Evolutionary conservation across 345 rosid genomes (phyloP).

Genomic region (Hibiscus mutabilis): DNA sequence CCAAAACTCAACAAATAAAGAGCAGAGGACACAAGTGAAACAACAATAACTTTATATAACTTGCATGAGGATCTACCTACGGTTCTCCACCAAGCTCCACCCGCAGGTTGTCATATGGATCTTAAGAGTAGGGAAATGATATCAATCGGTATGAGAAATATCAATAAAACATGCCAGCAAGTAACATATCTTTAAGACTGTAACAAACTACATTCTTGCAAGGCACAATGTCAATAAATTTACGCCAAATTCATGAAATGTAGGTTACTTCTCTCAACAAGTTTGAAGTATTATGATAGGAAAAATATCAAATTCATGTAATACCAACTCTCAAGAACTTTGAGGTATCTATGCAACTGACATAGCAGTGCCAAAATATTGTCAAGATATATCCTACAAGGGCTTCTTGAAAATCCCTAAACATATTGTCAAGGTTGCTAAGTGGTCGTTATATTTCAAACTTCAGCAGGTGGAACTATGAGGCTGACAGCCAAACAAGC

Average conservation of each 20-base stretch:
- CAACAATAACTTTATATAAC: conserved; percentile 1
- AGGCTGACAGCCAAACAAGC: neutral
- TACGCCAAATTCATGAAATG: neutral
- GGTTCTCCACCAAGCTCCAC: conserved; percentile 99
- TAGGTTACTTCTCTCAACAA: neutral
- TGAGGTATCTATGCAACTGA: neutral
- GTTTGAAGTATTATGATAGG: no score
- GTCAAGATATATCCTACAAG: neutral
- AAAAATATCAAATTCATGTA: neutral
- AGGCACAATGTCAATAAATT: neutral
- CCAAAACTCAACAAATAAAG: conserved; percentile 4
- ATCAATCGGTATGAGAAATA: conserved; percentile 2
- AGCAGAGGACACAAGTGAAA: conserved; percentile 5
- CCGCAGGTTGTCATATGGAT: conserved; percentile 85
- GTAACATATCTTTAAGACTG: neutral
- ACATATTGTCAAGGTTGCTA: neutral
- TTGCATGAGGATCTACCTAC: conserved; percentile 17
- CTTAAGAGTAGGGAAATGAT: conserved; percentile 10
- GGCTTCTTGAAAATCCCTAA: neutral
- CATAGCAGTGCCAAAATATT: neutral
- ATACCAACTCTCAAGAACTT: neutral
- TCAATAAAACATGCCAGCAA: neutral
- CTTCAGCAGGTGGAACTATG: neutral
- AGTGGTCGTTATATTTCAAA: neutral
- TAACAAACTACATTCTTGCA: neutral